Evolutionary conservation across 2,329 filamentous ascomycete species (phyloP).

Genomic region (Parafenestella ontariensis): DNA sequence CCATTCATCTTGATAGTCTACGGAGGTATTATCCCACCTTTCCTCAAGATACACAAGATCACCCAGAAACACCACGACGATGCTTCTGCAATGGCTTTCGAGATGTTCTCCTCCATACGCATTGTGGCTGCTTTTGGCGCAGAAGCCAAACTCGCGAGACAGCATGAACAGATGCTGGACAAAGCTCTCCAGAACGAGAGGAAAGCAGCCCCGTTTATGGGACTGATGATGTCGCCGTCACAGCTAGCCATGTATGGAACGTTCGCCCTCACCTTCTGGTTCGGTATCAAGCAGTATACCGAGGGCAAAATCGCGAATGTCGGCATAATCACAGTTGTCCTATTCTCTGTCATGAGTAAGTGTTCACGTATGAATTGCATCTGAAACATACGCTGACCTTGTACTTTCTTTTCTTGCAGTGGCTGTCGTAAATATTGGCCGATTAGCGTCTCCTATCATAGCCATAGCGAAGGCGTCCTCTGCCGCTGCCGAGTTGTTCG

Average conservation of each 20-base stretch:
- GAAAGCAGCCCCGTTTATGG: constrained; percentile 41
- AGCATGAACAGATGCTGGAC: constrained; percentile 36
- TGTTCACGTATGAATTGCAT: background rate
- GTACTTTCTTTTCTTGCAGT: constrained; percentile 3
- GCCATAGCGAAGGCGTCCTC: constrained; percentile 44
- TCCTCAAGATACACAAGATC: constrained; percentile 42
- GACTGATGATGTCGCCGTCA: constrained; percentile 42
- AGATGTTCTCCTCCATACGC: constrained; percentile 49
- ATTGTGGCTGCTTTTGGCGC: constrained; percentile 49
- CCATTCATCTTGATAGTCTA: constrained; percentile 47
- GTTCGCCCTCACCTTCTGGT: constrained; percentile 50
- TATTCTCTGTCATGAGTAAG: constrained; percentile 47
- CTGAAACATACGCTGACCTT: background rate
- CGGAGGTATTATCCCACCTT: constrained; percentile 37
- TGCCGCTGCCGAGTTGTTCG: constrained; percentile 46
- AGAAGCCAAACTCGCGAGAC: constrained; percentile 40
- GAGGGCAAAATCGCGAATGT: constrained; percentile 39
- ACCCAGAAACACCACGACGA: constrained; percentile 41
- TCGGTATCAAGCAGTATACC: constrained; percentile 45
- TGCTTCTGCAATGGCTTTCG: constrained; percentile 47
- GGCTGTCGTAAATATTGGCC: constrained; percentile 43
- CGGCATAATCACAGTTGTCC: constrained; percentile 46
- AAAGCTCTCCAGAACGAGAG: constrained; percentile 37
- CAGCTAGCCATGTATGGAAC: constrained; percentile 48
- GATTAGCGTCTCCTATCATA: constrained; percentile 41